Evolutionary conservation across 2,329 filamentous ascomycete species (phyloP), one percentile per base, ranked within the genome.

Genomic region (Thielaviopsis punctulata): DNA sequence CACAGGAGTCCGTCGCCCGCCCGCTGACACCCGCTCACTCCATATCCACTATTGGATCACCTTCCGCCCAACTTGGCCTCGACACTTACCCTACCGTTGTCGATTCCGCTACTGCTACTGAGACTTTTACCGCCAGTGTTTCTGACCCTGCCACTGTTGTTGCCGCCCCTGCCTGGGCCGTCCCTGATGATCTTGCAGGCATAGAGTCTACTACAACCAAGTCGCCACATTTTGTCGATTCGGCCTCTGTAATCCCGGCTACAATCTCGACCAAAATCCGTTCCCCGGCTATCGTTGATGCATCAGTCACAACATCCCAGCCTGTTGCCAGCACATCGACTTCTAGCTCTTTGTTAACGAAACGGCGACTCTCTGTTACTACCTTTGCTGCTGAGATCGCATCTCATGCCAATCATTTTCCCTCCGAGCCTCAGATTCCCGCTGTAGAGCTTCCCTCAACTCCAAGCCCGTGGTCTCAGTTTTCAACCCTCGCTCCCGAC

Each of bases 371-470:
- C 7, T 52, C 53, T 4, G 49, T 21, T 23, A 55, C 24, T 53
- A 68, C 68, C 55, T 62, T 75, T 56, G 68, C 70, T 47, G 66
- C 65, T 54, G 72, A 76, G 57, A 70, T 76, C 58, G 69, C 73
- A 61, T 72, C 79, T 61, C 78, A 83, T 76, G 74, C 72, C 59
- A 79, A 77, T 58, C 74, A 82, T 61, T 73, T 77, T 59, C 75
- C 75, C 44, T 67, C 73, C 44, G 70, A 71, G 59, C 66, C 69
- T 15, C 73, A 67, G 60, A 64, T 82, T 52, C 75, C 78, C 55
- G 73, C 77, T 27, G 76, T 81, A 60, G 75, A 80, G 58, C 63
- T 82, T 44, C 69, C 70, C 13, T 82, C 79, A 15, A 80, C 80
- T 49, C 73, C 77, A 30, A 51, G 41, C 45, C 49, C 49, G 21